These are phyloP conservation scores for Ustulina deusta DNA, from an alignment of 2,329 filamentous ascomycete species.

Conservation along the genomic window DNA sequence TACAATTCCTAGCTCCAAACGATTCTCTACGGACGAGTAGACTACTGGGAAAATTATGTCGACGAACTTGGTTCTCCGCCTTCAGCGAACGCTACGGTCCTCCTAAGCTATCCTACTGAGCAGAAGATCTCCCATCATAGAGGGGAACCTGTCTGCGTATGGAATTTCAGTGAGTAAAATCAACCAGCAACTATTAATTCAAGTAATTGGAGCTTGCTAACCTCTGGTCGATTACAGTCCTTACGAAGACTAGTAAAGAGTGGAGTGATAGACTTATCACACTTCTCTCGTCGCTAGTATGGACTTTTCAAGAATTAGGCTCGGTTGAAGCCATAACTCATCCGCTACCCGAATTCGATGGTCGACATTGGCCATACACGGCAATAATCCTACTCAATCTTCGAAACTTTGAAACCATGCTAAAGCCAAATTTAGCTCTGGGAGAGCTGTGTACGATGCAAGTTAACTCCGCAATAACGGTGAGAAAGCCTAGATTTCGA, in stretches of 20 bases:
- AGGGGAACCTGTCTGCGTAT: background rate
- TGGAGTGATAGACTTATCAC: background rate
- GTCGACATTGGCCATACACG: background rate
- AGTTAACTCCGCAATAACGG: background rate
- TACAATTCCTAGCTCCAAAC: conserved; percentile 15
- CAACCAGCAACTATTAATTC: background rate
- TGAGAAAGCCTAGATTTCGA: background rate
- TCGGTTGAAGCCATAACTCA: background rate
- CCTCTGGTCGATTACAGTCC: background rate
- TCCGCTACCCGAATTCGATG: background rate
- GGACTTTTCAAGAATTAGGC: background rate
- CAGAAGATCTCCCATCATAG: background rate
- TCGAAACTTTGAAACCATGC: background rate
- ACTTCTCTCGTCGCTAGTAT: background rate
- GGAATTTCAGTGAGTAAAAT: background rate
- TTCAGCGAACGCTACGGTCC: background rate
- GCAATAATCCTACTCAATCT: background rate
- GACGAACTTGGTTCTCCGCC: background rate
- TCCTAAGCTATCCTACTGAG: background rate
- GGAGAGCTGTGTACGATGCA: background rate
- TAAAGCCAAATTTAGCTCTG: background rate
- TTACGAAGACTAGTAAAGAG: background rate
- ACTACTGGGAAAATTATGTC: conserved; percentile 7
- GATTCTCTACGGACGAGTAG: conserved; percentile 13
- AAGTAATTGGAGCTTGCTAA: background rate